phyloP scores from a whole-genome alignment of 1,139 yeast genomes.

The Suhomyces bokatorum region DNA sequence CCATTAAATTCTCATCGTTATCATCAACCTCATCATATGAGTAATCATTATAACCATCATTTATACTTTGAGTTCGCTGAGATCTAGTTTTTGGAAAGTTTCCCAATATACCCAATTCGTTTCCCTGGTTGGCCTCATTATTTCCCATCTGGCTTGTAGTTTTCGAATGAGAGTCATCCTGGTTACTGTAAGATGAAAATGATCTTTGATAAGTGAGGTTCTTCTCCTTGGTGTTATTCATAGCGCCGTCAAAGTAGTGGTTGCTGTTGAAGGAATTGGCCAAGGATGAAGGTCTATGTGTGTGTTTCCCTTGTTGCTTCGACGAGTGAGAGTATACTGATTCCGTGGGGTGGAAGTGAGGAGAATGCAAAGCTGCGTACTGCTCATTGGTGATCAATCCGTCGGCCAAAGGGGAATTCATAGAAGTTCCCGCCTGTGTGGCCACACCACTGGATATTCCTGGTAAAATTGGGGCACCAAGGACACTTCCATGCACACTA shows the following conservation, averaged over 20 bases:
- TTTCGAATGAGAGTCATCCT: slow-evolving; percentile 11
- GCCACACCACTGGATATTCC: slow-evolving; percentile 8
- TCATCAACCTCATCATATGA: slow-evolving; percentile 33
- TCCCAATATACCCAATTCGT: slow-evolving; percentile 15
- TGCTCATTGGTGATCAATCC: slow-evolving; percentile 8
- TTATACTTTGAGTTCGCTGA: slow-evolving; percentile 17
- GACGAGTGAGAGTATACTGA: slow-evolving; percentile 19
- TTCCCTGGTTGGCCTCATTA: slow-evolving; percentile 4
- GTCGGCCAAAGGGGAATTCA: slow-evolving; percentile 8
- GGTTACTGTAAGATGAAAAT: slow-evolving; percentile 17
- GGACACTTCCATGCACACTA: slow-evolving; percentile 16
- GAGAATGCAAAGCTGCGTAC: slow-evolving; percentile 7
- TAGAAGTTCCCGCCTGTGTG: slow-evolving; percentile 8
- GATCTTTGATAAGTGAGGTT: slow-evolving; percentile 16
- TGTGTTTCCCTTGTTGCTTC: slow-evolving; percentile 11
- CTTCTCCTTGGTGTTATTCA: slow-evolving; percentile 19
- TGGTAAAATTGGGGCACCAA: slow-evolving; percentile 4
- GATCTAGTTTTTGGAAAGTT: slow-evolving; percentile 11
- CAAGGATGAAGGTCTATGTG: slow-evolving; percentile 17
- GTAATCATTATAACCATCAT: slow-evolving; percentile 21
- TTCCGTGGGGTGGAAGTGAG: slow-evolving; percentile 8
- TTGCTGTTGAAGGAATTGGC: slow-evolving; percentile 26
- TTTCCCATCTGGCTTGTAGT: background rate
- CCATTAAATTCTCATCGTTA: slow-evolving; percentile 31
- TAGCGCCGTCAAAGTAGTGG: slow-evolving; percentile 21